Percentiles rank a stretch among this genome's conserved stretches.
These are phyloP conservation scores for Fusarium torulosum DNA, from an alignment of 2,329 filamentous ascomycete genomes.

Conservation along the genomic window DNA sequence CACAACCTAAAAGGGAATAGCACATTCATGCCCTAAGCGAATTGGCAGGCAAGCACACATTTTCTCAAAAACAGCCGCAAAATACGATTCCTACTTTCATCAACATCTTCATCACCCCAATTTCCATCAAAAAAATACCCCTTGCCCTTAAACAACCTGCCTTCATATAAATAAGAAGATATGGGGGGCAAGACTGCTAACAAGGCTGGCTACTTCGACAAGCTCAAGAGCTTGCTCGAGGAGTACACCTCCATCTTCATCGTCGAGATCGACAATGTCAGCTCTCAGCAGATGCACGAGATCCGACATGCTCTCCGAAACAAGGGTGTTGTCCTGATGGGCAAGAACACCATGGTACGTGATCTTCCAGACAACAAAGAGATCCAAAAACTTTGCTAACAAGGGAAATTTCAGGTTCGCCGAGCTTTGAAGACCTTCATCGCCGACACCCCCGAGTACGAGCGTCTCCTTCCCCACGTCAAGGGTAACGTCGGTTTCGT, in stretches of 20 bases:
- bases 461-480: conserved; percentile 95
- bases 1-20: conserved; percentile 46
- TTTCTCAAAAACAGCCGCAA: conserved; percentile 32
- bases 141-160: conserved; percentile 98
- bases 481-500: conserved; percentile 99
- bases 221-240: conserved; percentile 97
- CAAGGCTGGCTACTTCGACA: conserved; percentile 99
- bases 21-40: conserved; percentile 55
- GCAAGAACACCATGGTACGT: conserved; percentile 99
- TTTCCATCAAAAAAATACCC: conserved; percentile 46
- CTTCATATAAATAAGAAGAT: conserved; percentile 90
- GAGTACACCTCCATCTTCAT: conserved; percentile 99
- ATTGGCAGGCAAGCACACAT: conserved; percentile 48
- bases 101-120: conserved; percentile 44
- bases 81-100: conserved; percentile 14
- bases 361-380: not conserved
- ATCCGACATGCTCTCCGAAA: conserved; percentile 93
- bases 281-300: conserved; percentile 99
- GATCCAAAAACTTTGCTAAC: conserved; percentile 34
- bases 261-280: conserved; percentile 98
- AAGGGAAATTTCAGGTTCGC: conserved; percentile 73
- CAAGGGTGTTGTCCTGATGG: conserved; percentile 96
- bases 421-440: conserved; percentile 98
- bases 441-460: conserved; percentile 92
- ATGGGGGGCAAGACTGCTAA: conserved; percentile 95